phyloP scores from a whole-genome alignment of 2,329 filamentous ascomycete species.

The Colletotrichum sojae region DNA sequence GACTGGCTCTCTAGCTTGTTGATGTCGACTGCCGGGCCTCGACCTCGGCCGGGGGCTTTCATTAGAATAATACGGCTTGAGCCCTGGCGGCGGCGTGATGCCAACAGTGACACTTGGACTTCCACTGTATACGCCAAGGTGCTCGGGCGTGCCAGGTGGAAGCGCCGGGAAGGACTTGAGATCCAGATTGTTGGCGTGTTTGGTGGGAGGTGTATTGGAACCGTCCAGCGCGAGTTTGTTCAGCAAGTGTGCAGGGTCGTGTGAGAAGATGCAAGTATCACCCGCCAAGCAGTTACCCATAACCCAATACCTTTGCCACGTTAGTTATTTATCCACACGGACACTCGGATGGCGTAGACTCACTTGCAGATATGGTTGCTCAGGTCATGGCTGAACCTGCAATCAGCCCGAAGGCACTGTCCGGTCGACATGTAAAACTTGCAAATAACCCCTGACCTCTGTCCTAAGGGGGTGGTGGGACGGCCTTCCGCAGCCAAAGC shows the following conservation, averaged over 20 bases:
- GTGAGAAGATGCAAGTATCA: constrained; percentile 95
- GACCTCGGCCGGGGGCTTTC: constrained; percentile 81
- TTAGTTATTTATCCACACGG: neutral
- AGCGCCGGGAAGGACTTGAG: constrained; percentile 88
- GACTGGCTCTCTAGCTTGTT: constrained; percentile 71
- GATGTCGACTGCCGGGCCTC: constrained; percentile 86
- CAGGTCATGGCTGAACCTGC: constrained; percentile 95
- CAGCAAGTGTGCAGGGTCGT: constrained; percentile 90
- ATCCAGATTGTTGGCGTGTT: constrained; percentile 81
- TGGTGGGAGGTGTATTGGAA: constrained; percentile 74
- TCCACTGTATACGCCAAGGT: constrained; percentile 66
- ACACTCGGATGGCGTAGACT: constrained; percentile 58
- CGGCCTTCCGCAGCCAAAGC: constrained; percentile 84
- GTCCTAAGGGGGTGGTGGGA: constrained; percentile 81
- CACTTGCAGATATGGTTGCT: constrained; percentile 98
- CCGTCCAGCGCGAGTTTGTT: constrained; percentile 84
- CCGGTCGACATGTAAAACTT: constrained; percentile 97
- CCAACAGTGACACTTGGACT: constrained; percentile 68
- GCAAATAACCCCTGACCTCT: constrained; percentile 91
- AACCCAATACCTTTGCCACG: constrained; percentile 83
- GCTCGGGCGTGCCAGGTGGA: constrained; percentile 71
- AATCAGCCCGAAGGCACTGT: constrained; percentile 96
- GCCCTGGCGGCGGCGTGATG: constrained; percentile 77
- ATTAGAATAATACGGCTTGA: constrained; percentile 73
- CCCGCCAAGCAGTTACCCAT: constrained; percentile 96